Evolutionary conservation across 305 asterid species (phyloP), one percentile per base, ranked within the genome.

Genomic region (Plantago lanceolata): DNA sequence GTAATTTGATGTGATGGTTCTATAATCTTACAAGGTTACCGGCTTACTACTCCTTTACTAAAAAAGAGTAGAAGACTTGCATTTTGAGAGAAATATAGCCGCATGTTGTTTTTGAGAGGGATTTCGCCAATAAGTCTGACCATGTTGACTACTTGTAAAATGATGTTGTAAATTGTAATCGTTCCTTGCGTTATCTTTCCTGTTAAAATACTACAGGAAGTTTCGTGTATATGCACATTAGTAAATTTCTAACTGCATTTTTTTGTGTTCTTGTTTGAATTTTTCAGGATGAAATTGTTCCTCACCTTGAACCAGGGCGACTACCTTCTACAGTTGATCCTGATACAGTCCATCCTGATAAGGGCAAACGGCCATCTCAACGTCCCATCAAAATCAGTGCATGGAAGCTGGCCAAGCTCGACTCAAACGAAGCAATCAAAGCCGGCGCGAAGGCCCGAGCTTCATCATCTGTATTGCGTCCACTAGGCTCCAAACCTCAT

Each of bases 381-480:
- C 96, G 95, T 51, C 94, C 92, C 6, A 74, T 93, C 68, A 74
- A 81, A 70, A 85, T 93, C 77, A 93, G 99, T 52, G 96, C 97
- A 24, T 89, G 99, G 99, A 89, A 86, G 76, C 99, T 93, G 13
- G 95, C 97, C 0, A 93, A 89, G 57, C 76, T 93, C 31, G 97
- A 93, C 74, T 80, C 97, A 0, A 76, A 63, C 17, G 99, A 93
- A 74, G 99, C 99, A 2, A 78, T 87, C 47, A 89, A 84, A 73
- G 99, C 99, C 0, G 96, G 96, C 24, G 97, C 89, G 2, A 93
- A 84, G 78, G 99, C 99, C 59, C 67, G 97, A 72, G 97, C 99
- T 57, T 87, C 97, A 5, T 93, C 99, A 0, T 93, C 99, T 13
- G 92, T 93, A 3, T 68, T 93, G 57, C 96, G 96, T 5, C 97